phyloP scores from a whole-genome alignment of 192 early-diverging fungal species.

The Phlyctochytrium planicorne region DNA sequence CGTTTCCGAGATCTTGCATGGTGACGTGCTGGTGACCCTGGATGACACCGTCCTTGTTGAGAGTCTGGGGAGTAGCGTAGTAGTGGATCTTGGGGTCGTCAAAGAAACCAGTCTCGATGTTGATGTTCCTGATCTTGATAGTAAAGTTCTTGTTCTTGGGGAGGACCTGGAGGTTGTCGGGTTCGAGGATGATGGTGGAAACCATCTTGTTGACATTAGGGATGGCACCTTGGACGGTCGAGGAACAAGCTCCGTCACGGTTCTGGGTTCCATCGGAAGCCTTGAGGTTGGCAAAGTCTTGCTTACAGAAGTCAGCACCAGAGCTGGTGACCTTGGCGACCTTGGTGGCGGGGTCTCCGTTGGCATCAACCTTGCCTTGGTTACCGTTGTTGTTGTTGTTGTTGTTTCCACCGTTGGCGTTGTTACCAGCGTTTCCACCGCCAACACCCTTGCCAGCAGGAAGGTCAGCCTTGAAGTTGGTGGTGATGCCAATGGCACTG shows the following conservation, averaged over 20 bases:
- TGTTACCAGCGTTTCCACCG: background rate
- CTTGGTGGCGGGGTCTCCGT: background rate
- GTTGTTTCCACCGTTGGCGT: background rate
- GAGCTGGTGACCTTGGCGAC: too few species aligned
- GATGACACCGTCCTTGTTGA: conserved; percentile 32
- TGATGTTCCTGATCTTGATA: conserved; percentile 28
- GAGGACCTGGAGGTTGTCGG: conserved; percentile 27
- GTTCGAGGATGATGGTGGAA: conserved; percentile 31
- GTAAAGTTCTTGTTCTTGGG: conserved; percentile 22
- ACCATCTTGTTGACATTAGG: conserved; percentile 40
- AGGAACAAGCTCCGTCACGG: conserved; percentile 28
- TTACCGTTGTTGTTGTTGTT: background rate
- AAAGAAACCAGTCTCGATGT: conserved; percentile 42
- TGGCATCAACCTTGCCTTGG: background rate
- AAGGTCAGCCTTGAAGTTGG: conserved; percentile 30
- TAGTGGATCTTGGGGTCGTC: conserved; percentile 28
- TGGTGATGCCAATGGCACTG: conserved; percentile 22
- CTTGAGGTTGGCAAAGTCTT: too few species aligned
- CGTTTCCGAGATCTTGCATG: conserved; percentile 38
- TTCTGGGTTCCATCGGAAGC: conserved; percentile 38
- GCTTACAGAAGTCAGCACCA: too few species aligned
- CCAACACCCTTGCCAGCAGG: background rate
- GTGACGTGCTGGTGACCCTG: conserved; percentile 51
- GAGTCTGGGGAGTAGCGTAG: conserved; percentile 41
- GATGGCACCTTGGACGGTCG: conserved; percentile 32